Evolutionary conservation across 202 grass and related monocot genomes (phyloP).

Genomic region (Carex sylvatica): DNA sequence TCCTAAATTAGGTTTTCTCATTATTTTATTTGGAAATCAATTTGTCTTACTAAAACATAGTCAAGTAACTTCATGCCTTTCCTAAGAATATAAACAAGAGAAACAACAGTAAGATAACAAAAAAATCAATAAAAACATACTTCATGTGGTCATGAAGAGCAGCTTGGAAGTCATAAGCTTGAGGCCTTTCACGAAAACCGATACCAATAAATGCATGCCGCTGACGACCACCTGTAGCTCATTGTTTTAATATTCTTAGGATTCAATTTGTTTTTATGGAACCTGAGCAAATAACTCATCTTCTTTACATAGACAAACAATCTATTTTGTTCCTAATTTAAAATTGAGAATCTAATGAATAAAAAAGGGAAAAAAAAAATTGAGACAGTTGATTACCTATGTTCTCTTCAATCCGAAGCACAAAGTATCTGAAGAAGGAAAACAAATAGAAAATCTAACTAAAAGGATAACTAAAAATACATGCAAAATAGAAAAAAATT

Average conservation of each 20-base stretch:
- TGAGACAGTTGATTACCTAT: slow-evolving; percentile 61
- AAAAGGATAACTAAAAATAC: slow-evolving; percentile 1
- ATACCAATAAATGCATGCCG: slow-evolving; percentile 95
- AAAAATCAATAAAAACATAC: slow-evolving; percentile 55
- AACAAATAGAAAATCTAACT: slow-evolving; percentile 11
- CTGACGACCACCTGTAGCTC: slow-evolving; percentile 61
- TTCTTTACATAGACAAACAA: neutral
- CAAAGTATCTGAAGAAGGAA: slow-evolving; percentile 74
- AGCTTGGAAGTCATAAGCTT: slow-evolving; percentile 99
- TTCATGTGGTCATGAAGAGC: slow-evolving; percentile 97
- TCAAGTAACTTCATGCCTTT: neutral
- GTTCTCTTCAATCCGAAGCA: slow-evolving; percentile 89
- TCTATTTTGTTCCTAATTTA: neutral
- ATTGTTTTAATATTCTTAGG: slow-evolving; percentile 31
- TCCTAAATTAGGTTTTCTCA: neutral
- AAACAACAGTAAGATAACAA: neutral
- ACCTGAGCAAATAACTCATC: slow-evolving; percentile 10
- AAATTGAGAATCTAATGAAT: neutral
- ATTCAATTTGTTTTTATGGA: neutral
- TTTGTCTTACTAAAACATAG: neutral
- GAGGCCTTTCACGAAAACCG: slow-evolving; percentile 92
- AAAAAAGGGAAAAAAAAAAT: slow-evolving; percentile 20
- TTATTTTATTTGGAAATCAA: neutral
- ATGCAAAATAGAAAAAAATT: neutral
- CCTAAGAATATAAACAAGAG: neutral